phyloP scores from a whole-genome alignment of 106 monocot species.

The Cymbidium sinense region DNA sequence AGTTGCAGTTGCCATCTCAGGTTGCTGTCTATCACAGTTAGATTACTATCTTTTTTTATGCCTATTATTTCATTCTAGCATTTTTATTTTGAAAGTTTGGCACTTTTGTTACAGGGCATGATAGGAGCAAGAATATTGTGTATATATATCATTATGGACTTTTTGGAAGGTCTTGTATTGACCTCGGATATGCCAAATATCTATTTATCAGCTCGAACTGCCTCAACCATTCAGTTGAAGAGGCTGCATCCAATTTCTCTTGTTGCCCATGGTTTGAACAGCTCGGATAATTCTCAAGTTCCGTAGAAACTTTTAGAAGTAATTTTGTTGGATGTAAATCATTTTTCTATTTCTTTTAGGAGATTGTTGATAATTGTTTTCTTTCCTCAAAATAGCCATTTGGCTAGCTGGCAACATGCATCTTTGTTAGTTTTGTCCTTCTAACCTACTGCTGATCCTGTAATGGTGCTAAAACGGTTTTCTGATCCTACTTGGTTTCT shows the following conservation, averaged over 20 bases:
- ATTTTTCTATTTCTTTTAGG: background rate
- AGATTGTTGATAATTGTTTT: background rate
- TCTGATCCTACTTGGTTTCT: too few relatives aligned
- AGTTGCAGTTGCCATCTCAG: background rate
- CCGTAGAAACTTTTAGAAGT: background rate
- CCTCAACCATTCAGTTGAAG: background rate
- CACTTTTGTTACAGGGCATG: background rate
- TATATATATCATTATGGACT: background rate
- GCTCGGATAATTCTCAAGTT: background rate
- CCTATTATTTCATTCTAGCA: background rate
- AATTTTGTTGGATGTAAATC: background rate
- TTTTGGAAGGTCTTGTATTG: background rate
- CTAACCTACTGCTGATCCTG: too few relatives aligned
- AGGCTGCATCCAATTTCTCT: background rate
- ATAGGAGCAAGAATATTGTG: background rate
- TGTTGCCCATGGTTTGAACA: background rate
- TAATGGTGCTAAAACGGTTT: too few relatives aligned
- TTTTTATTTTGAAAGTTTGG: background rate
- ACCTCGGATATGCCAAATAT: background rate
- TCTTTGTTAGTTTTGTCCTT: background rate
- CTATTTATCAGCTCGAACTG: background rate
- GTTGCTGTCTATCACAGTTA: background rate
- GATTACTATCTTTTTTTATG: background rate
- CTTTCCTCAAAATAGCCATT: background rate
- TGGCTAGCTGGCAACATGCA: background rate